These are phyloP conservation scores for Pseudocercospora pini-densiflorae DNA, from an alignment of 2,329 filamentous ascomycete species.

Conservation along the genomic window DNA sequence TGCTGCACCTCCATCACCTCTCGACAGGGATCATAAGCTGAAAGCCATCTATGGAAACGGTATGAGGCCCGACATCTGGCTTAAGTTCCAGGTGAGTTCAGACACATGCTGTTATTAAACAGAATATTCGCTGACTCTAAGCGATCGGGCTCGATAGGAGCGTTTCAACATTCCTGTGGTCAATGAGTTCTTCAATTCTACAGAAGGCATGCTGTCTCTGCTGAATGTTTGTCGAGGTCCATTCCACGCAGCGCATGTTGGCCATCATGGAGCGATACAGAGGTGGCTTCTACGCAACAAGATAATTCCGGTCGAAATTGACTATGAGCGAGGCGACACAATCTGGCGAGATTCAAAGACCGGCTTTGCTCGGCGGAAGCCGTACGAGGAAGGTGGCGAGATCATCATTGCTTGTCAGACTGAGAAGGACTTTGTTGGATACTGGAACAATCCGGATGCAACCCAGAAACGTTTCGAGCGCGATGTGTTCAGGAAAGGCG, in stretches of 20 bases:
- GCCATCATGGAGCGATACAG: conserved; percentile 70
- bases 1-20: conserved; percentile 65
- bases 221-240: conserved; percentile 53
- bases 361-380: conserved; percentile 66
- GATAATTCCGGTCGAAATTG: conserved; percentile 70
- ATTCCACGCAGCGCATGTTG: conserved; percentile 67
- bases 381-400: conserved; percentile 74
- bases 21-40: conserved; percentile 64
- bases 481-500: conserved; percentile 53
- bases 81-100: conserved; percentile 54
- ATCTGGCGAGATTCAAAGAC: conserved; percentile 69
- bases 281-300: conserved; percentile 58
- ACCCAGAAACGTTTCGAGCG: conserved; percentile 61
- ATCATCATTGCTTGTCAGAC: conserved; percentile 69
- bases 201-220: conserved; percentile 71
- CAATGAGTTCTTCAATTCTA: conserved; percentile 77
- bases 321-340: conserved; percentile 66
- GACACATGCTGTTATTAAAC: not conserved
- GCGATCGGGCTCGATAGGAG: conserved; percentile 40
- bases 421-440: conserved; percentile 66
- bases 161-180: conserved; percentile 67
- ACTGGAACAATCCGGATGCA: conserved; percentile 69
- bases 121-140: not conserved
- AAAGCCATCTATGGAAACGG: conserved; percentile 69
- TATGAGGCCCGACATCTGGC: conserved; percentile 71